Percentiles rank a stretch among this genome's conserved stretches.
Conservation (phyloP, 306 rosid species). For the Cucumis melo region DNA sequence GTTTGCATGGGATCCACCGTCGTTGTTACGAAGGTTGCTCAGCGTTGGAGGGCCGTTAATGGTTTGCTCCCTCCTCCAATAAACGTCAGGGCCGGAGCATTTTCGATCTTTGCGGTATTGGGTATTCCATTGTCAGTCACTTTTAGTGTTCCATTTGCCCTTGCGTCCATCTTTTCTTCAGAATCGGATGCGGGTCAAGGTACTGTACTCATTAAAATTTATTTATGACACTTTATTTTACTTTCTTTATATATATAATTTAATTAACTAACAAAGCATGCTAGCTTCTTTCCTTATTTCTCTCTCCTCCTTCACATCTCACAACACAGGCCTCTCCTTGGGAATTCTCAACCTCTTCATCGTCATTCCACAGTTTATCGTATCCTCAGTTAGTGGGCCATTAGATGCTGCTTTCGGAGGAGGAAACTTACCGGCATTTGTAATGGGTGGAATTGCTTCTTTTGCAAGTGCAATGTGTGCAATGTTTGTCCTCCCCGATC, state of each 20-base stretch:
- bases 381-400: constrained; percentile 60
- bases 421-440: constrained; percentile 79
- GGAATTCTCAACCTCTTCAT: background rate
- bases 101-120: constrained; percentile 48
- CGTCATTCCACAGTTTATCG: constrained; percentile 34
- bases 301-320: too few relatives aligned
- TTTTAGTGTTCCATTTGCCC: constrained; percentile 76
- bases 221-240: too few relatives aligned
- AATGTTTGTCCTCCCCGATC: constrained; percentile 4
- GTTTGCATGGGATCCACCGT: constrained; percentile 34
- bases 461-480: constrained; percentile 42
- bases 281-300: too few relatives aligned
- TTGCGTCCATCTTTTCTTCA: constrained; percentile 70
- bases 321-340: background rate
- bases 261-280: background rate
- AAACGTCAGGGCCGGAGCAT: constrained; percentile 41
- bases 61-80: constrained; percentile 21
- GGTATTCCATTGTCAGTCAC: constrained; percentile 72
- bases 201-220: too few relatives aligned
- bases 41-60: background rate
- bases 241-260: background rate
- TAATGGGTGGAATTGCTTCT: constrained; percentile 59
- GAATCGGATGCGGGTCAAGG: constrained; percentile 84
- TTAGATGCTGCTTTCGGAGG: constrained; percentile 70
- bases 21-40: constrained; percentile 52